Base-by-base conservation (phyloP, 345 rosid genomes). In the Psidium guajava region DNA sequence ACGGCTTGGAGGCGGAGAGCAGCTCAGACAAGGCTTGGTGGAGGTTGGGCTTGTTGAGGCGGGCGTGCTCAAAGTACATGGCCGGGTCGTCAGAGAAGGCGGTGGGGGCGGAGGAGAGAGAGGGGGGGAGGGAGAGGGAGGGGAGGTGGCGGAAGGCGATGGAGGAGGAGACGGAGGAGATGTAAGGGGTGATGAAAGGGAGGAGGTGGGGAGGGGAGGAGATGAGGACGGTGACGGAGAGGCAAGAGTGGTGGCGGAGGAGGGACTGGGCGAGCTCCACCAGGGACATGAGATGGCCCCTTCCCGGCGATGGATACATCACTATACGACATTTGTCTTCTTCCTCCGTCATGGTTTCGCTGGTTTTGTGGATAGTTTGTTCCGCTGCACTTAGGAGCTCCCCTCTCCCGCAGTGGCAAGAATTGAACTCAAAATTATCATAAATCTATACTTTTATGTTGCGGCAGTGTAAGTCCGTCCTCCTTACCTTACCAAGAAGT, bases 111-210 rank as follows among this genome's bases (percentile, higher is more conserved):
- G 50, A 2, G 36, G 73, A 47, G 50, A 80, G 52, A 47, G 25
- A n/a, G 52, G 84, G 85, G 14, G 82, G 88, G 11, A 86, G 49
- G 16, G 87, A 58, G 73, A 54, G 44, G 83, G 89, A 5, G n/a
- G 85, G 89, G 25, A 89, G 91, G 52, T 59, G 86, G 85, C 81
- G 91, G 90, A 91, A 86, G 27, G 84, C 18, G 81, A 87, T 87
- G 47, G 86, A 83, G 5, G 89, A 54, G 15, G 88, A 83, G 5
- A 88, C 61, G 49, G 82, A 32, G 24, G 87, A 54, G 6, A 87
- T 40, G 81, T 84, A 74, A 40, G 86, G 74, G 28, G 61, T 11
- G 54, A 54, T 27, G 59, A 55, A 52, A 25, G 49, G 28, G 75
- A 54, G 40, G 52, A 58, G 16, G 82, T 28, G 47, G 61, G 86